Conservation (phyloP, 1,284 basidiomycete genomes). For the Heterobasidion occidentale region DNA sequence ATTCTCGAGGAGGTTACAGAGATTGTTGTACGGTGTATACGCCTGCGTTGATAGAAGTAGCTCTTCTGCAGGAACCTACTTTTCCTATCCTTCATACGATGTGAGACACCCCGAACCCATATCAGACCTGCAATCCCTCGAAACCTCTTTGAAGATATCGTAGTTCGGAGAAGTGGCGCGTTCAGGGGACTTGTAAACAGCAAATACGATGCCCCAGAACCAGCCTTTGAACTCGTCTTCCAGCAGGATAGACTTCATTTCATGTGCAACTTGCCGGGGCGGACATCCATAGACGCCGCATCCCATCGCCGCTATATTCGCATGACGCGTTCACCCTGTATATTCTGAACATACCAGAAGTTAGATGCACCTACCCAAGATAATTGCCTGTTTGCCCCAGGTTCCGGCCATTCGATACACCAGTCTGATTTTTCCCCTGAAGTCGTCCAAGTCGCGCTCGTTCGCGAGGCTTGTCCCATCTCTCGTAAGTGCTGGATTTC, state of each 20-base stretch:
- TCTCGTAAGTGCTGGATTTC: conserved; percentile 21
- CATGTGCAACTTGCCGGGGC: conserved; percentile 29
- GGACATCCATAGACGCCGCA: conserved; percentile 38
- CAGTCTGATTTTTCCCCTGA: conserved; percentile 33
- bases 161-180: conserved; percentile 22
- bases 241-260: conserved; percentile 34
- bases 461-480: conserved; percentile 20
- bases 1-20: no score
- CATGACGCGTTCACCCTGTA: not conserved
- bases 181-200: conserved; percentile 26
- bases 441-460: conserved; percentile 22
- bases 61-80: conserved; percentile 2
- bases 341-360: not conserved
- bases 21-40: no score
- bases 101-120: not conserved
- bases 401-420: conserved; percentile 36
- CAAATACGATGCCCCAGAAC: conserved; percentile 33
- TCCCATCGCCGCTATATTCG: conserved; percentile 33
- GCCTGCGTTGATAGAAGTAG: no score
- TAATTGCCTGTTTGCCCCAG: conserved; percentile 26
- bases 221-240: conserved; percentile 36
- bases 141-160: conserved; percentile 26
- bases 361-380: conserved; percentile 26
- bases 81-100: conserved; percentile 2
- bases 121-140: conserved; percentile 15